Conservation (phyloP, 495 filamentous ascomycete genomes). For the Staphylotrichum longicolle region DNA sequence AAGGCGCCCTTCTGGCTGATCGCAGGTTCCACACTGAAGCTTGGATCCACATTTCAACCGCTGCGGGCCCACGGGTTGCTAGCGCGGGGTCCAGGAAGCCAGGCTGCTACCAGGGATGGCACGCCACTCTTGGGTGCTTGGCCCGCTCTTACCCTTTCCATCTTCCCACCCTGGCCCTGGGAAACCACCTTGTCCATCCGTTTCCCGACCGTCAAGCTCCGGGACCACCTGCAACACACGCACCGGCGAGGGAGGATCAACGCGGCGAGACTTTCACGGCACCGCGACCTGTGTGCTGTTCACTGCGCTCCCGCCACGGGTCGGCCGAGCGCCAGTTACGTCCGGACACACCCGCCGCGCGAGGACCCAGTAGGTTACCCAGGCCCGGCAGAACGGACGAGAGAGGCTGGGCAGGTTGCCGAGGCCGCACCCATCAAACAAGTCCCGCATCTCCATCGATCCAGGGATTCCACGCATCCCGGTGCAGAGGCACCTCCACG, state of each 20-base stretch:
- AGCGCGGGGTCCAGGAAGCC: slow-evolving; percentile 7
- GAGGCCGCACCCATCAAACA: slow-evolving; percentile 4
- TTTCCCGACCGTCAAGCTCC: slow-evolving; percentile 8
- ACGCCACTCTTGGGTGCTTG: slow-evolving; percentile 9
- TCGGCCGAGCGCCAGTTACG: not conserved
- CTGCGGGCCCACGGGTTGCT: slow-evolving; percentile 8
- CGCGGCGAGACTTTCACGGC: not conserved
- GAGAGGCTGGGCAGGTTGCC: slow-evolving; percentile 12
- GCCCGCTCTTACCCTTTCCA: slow-evolving; percentile 5
- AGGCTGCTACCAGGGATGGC: not conserved
- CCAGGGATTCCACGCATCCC: slow-evolving; percentile 9
- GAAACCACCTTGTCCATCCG: not conserved
- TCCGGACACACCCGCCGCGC: not conserved
- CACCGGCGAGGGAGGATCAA: not conserved
- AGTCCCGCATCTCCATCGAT: slow-evolving; percentile 11
- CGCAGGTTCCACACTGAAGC: not conserved
- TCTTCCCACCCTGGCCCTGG: slow-evolving; percentile 11
- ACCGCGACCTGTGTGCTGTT: not conserved
- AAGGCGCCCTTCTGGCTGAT: not conserved
- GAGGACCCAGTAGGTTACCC: not conserved
- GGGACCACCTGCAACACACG: not conserved
- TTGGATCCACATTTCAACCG: slow-evolving; percentile 13
- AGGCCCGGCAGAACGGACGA: slow-evolving; percentile 14
- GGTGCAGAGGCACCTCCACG: slow-evolving; percentile 5
- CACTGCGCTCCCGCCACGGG: not conserved